Evolutionary conservation across 2,329 filamentous ascomycete genomes (phyloP), one percentile per base, ranked within the genome.

Genomic region (Fusarium luffae): DNA sequence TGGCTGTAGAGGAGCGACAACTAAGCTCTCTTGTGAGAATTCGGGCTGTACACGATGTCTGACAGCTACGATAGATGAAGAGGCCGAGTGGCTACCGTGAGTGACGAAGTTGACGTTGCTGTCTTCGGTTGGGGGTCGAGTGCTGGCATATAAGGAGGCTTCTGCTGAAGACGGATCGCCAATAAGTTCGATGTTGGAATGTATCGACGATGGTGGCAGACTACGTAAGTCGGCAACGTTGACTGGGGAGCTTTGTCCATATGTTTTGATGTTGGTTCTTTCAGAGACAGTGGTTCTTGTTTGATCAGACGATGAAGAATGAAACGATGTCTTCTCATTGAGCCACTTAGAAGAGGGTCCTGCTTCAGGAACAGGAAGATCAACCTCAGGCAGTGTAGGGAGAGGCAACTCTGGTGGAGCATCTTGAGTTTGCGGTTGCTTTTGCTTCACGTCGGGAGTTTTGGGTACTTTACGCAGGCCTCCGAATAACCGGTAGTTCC

Each of bases 1-100:
- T 11, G 86, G 83, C 47, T 82, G 81, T 19, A 90, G 78, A 0
- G 88, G 88, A 11, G 86, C 81, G 16, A 90, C 86, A 14, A 87
- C 73, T 30, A 90, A 79, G 66, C 88, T 90, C 72, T 90, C 88
- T 67, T 87, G 87, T 0, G 89, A 90, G 74, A 86, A 90, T 58
- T 84, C 82, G 21, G 79, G 78, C 8, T 80, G 81, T 3, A 78
- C 64, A 11, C 69, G 68, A 32, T 74, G 68, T 28, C 51, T 72
- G 57, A 79, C 73, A 40, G 81, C 79, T 23, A 78, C 79, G 46
- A 81, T 49, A n/a, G 74, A 77, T 16, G 74, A 77, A 27, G 82
- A 81, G 30, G 83, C 81, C 12, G 82, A 78, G 34, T 82, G 81
- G 52, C 82, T 63, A 12, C 71, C 82, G 76, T 87, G 82, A 19